phyloP scores from a whole-genome alignment of 2,329 filamentous ascomycete genomes.

The Colletotrichum cereale region DNA sequence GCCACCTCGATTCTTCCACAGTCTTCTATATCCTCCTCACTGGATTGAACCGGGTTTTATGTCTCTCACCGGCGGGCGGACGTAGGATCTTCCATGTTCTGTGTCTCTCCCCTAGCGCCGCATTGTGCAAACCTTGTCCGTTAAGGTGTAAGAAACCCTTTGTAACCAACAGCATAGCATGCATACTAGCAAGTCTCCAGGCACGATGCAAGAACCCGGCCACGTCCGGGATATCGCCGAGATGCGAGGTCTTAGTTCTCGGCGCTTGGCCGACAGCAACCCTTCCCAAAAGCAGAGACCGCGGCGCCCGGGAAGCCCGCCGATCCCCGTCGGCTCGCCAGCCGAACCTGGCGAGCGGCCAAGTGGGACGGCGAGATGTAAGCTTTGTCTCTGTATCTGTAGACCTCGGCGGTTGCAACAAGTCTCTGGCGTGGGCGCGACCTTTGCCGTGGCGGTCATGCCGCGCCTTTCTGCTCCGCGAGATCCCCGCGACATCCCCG shows the following conservation, averaged over 20 bases:
- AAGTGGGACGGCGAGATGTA: conserved; percentile 29
- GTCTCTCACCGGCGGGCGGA: not conserved
- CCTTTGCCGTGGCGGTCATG: conserved; percentile 20
- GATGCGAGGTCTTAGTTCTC: conserved; percentile 19
- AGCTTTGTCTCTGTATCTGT: not conserved
- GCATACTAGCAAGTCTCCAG: too few species aligned
- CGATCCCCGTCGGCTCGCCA: conserved; percentile 10
- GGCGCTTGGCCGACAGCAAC: conserved; percentile 8
- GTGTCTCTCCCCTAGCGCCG: not conserved
- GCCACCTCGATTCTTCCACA: not conserved
- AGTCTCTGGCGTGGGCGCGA: conserved; percentile 4
- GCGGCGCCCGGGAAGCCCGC: conserved; percentile 10
- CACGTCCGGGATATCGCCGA: conserved; percentile 38
- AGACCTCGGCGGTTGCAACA: not conserved
- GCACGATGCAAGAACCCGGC: conserved; percentile 14
- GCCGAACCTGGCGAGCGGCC: conserved; percentile 13
- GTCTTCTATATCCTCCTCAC: not conserved
- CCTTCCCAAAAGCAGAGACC: not conserved
- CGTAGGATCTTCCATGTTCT: not conserved
- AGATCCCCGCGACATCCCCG: not conserved
- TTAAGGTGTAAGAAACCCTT: not conserved
- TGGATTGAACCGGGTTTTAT: not conserved
- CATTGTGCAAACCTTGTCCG: not conserved
- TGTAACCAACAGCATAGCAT: not conserved
- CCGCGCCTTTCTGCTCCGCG: not conserved